Percentiles rank a stretch among this genome's conserved stretches.
Conservation (phyloP, 352 stramenopile species). For the Phytopythium oedochilum region DNA sequence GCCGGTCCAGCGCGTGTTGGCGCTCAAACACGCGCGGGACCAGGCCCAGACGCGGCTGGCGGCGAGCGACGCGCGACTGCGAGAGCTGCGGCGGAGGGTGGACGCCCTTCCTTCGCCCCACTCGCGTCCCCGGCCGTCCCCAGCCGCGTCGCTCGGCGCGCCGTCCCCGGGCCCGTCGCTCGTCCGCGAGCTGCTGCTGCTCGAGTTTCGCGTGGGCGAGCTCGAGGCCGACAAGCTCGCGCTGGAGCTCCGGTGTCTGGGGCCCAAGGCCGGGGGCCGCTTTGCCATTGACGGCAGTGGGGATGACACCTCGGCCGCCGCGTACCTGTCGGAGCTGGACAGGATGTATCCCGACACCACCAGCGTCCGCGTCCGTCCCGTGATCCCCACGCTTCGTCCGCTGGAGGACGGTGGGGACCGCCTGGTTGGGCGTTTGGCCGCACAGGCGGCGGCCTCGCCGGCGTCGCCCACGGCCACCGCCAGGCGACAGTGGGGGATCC, state of each 20-base stretch:
- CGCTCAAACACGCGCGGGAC: not conserved
- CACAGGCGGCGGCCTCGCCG: not conserved
- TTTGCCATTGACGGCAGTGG: not conserved
- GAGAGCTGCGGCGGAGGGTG: not conserved
- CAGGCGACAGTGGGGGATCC: constrained; percentile 47
- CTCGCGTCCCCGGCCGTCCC: not conserved
- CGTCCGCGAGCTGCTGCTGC: constrained; percentile 59
- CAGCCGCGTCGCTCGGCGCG: not conserved
- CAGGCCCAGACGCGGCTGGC: not conserved
- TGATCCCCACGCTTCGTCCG: too few species aligned
- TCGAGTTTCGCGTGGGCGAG: constrained; percentile 86
- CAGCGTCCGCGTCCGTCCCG: too few species aligned
- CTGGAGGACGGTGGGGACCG: too few species aligned
- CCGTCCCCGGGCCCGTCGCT: constrained; percentile 13
- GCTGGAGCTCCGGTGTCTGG: not conserved
- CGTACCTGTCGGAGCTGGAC: not conserved
- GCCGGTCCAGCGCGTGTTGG: not conserved
- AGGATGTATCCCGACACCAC: not conserved
- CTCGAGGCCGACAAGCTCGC: constrained; percentile 89
- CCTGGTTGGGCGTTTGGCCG: not conserved
- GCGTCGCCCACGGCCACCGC: constrained; percentile 9
- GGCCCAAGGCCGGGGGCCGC: not conserved
- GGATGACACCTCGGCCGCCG: too few species aligned
- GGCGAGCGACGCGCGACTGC: not conserved
- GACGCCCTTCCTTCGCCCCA: not conserved